Base-by-base conservation (phyloP, 805 yeast genomes). In the Pichia pseudocactophila region DNA sequence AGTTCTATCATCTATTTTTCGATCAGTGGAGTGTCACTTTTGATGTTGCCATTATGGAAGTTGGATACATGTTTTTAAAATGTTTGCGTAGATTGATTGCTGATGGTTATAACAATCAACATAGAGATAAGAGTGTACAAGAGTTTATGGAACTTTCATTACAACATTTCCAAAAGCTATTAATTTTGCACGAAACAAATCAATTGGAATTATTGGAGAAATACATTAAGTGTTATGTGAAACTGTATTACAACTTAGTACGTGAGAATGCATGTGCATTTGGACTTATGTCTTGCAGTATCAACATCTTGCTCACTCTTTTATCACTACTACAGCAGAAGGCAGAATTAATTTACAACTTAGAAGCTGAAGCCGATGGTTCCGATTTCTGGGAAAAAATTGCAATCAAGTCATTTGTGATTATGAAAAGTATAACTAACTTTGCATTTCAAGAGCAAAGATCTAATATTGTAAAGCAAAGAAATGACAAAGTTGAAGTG, bases 41-140 rank as follows among this genome's bases (percentile, higher is more conserved):
- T 30, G 76, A 76, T 52, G 58, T 78, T 26, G 69, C 76, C 2
- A 59, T 71, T 17, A 73, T 85, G 75, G 85, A 83, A 56, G 73
- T 86, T 17, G 84, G 92, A 15, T 88, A 89, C 58, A 57, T 85
- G 37, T 72, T 87, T 28, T 68, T 89, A 46, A 90, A 92, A 59
- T 78, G 76, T 25, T 61, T 84, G 26, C 69, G 95, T 50, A 69
- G 95, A 47, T 69, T 83, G 16, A 69, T 87, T 2, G 79, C 80
- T 2, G 90, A 82, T 54, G 95, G 95, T 0, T 80, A 73, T 50
- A 86, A 81, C 36, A 70, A 74, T 47, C 82, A 86, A 2, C 79
- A 84, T 46, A 72, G 79, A 36, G 74, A 74, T 42, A 68, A 58
- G 15, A 71, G 70, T 25, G 71, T 86, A 2, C 63, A 62, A 13